A percentile compares a stretch with the other conserved stretches of the same genome.
Evolutionary conservation across 2,329 filamentous ascomycete genomes (phyloP).

Genomic region (Fusarium keratoplasticum): DNA sequence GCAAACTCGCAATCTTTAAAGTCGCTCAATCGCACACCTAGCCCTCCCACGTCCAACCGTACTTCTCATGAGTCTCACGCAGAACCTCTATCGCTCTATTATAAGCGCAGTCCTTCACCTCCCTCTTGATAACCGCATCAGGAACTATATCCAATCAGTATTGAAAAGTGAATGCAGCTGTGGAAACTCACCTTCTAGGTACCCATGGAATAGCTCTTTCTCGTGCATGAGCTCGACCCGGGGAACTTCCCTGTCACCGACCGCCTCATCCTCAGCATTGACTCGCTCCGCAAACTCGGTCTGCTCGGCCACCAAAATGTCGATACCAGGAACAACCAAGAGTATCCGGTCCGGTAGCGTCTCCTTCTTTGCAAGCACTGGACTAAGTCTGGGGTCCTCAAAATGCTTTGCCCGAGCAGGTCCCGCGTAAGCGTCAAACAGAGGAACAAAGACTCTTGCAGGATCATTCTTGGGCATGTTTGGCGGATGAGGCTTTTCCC

Average conservation of each 20-base stretch:
- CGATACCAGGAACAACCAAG: conserved; percentile 53
- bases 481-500: conserved; percentile 53
- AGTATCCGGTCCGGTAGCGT: conserved; percentile 53
- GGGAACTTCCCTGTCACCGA: conserved; percentile 1
- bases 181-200: conserved; percentile 42
- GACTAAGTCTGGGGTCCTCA: conserved; percentile 51
- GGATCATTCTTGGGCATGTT: conserved; percentile 53
- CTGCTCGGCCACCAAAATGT: conserved; percentile 57
- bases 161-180: background rate
- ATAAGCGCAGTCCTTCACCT: conserved; percentile 29
- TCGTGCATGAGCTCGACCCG: conserved; percentile 40
- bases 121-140: conserved; percentile 25
- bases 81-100: conserved; percentile 29
- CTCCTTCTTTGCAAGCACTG: conserved; percentile 49
- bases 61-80: conserved; percentile 22
- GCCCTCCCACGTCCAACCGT: conserved; percentile 34
- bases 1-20: background rate
- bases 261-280: conserved; percentile 38
- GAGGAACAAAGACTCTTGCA: conserved; percentile 50
- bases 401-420: conserved; percentile 42
- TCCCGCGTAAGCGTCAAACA: conserved; percentile 58
- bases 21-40: background rate
- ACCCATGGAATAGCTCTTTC: conserved; percentile 45
- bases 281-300: conserved; percentile 51
- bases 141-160: conserved; percentile 25